phyloP scores from a whole-genome alignment of 2,329 filamentous ascomycete species.

The Fusarium incarnatum region DNA sequence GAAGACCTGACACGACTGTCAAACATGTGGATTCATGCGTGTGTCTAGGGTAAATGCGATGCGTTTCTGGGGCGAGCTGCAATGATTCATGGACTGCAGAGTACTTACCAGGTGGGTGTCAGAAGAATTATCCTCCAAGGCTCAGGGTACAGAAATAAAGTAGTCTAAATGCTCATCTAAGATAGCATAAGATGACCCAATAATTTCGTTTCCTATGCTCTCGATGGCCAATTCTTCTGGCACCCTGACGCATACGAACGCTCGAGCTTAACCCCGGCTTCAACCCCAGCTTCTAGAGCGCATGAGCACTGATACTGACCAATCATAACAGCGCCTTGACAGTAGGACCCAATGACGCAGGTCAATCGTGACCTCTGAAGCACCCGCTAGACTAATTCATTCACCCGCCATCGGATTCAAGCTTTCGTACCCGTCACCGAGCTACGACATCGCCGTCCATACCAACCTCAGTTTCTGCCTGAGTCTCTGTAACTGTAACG shows the following conservation, averaged over 20 bases:
- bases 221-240: too few relatives aligned
- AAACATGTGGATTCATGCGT: background rate
- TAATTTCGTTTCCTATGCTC: too few relatives aligned
- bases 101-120: too few relatives aligned
- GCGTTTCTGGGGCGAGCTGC: background rate
- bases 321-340: conserved; percentile 23
- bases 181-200: too few relatives aligned
- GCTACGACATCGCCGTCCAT: conserved; percentile 37
- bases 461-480: conserved; percentile 18
- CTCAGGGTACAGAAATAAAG: too few relatives aligned
- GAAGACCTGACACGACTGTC: background rate
- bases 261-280: conserved; percentile 29
- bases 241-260: too few relatives aligned
- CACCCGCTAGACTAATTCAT: background rate
- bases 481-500: conserved; percentile 15
- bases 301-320: conserved; percentile 24
- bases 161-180: too few relatives aligned
- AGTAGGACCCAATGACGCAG: conserved; percentile 42
- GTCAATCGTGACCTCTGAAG: conserved; percentile 30
- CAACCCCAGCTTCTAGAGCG: conserved; percentile 11
- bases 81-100: conserved; percentile 37
- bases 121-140: too few relatives aligned
- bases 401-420: conserved; percentile 19
- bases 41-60: conserved; percentile 7
- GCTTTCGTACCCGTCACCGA: conserved; percentile 33